Base-by-base conservation (phyloP, 345 rosid species). In the Raphanus raphanistrum region DNA sequence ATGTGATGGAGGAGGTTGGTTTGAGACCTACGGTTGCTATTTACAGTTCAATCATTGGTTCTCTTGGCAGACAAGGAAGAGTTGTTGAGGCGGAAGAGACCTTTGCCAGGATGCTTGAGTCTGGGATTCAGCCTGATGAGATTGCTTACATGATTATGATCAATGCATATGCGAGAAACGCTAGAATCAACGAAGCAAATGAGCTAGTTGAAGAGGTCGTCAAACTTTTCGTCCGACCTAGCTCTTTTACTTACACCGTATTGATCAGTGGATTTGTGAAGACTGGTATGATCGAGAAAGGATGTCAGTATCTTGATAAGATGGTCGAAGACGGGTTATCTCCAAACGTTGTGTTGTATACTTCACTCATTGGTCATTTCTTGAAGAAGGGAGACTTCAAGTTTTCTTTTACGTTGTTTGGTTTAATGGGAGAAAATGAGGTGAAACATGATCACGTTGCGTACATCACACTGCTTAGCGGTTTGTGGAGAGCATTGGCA, bases 81-180 rank as follows among this genome's bases (percentile, higher is more conserved):
- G 63, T 88, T 74, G 61, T 27, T 61, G 90, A 86, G 76, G 97
- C 94, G 0, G 88, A 86, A 87, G 79, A 82, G 66, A 72, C 79
- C 68, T 90, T 91, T 77, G 73, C 61, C 58, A 85, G 82, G 82
- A 91, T 91, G 93, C 81, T 83, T 38, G 85, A 84, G 74, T 76
- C 83, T 13, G 90, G 94, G 66, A 79, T 87, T 64, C 86, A 87
- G 77, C 91, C 91, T 41, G 93, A 90, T 81, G 97, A 85, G 81
- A 73, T 79, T 76, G 58, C 85, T 59, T 92, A 86, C 82, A 77
- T 74, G 87, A 87, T 89, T 29, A 87, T 92, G 97, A 88, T 92
- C 74, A 88, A 85, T 82, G 91, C 84, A 31, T 92, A 87, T 71
- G 81, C 78, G 4, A 84, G 74, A 74, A 88, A 71, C 35, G 82